These are phyloP conservation scores for Coniella vitis DNA, from an alignment of 2,329 filamentous ascomycete species.

Conservation along the genomic window DNA sequence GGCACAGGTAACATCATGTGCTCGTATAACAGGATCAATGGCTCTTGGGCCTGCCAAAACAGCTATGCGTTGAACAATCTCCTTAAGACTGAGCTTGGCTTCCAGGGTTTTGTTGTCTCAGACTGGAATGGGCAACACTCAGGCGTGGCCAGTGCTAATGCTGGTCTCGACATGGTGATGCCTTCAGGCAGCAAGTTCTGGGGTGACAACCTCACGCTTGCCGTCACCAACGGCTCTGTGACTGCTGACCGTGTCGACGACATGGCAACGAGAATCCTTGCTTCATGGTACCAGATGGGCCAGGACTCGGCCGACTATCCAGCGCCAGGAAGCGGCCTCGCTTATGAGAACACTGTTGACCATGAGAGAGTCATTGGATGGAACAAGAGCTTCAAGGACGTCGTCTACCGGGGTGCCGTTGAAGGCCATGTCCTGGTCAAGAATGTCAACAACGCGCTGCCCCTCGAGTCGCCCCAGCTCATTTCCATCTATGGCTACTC, in stretches of 20 bases:
- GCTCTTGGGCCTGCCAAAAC: conserved; percentile 63
- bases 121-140: conserved; percentile 62
- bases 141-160: conserved; percentile 53
- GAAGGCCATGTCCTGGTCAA: conserved; percentile 61
- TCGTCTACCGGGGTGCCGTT: conserved; percentile 47
- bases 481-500: conserved; percentile 58
- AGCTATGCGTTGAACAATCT: conserved; percentile 58
- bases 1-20: conserved; percentile 51
- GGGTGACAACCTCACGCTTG: conserved; percentile 47
- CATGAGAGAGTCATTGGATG: conserved; percentile 49
- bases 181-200: conserved; percentile 37
- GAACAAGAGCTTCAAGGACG: conserved; percentile 35
- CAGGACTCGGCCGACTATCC: conserved; percentile 41
- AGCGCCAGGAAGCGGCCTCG: conserved; percentile 45
- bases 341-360: conserved; percentile 38
- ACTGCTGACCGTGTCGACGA: conserved; percentile 49
- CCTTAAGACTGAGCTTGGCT: conserved; percentile 52
- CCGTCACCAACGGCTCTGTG: conserved; percentile 55
- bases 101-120: conserved; percentile 54
- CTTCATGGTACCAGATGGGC: conserved; percentile 49
- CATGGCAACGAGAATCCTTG: conserved; percentile 40
- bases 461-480: conserved; percentile 41
- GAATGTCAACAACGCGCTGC: conserved; percentile 49
- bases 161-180: conserved; percentile 70
- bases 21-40: conserved; percentile 64